Conservation (phyloP, 768 basidiomycete species). For the Leccinum aurantiacum region DNA sequence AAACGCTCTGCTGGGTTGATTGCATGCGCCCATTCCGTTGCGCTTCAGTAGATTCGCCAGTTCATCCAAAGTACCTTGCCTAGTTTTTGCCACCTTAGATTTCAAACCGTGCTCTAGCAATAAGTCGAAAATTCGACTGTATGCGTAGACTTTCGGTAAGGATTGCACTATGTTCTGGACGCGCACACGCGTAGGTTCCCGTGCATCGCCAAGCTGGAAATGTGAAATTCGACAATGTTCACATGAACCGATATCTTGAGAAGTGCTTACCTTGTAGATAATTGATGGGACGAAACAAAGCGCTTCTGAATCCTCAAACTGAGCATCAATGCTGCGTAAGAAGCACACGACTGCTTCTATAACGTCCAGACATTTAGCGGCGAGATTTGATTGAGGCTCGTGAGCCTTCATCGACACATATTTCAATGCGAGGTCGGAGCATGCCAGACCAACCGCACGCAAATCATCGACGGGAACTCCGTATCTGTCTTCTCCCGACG, state of each 20-base stretch:
- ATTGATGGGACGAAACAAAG: conserved; percentile 86
- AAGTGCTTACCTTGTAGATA: conserved; percentile 72
- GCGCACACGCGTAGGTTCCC: conserved; percentile 76
- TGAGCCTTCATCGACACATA: conserved; percentile 89
- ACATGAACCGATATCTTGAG: not conserved
- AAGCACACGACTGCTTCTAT: conserved; percentile 77
- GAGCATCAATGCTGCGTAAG: conserved; percentile 68
- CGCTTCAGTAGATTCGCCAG: conserved; percentile 73
- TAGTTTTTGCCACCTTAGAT: conserved; percentile 89
- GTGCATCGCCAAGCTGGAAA: conserved; percentile 84
- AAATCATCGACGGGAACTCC: conserved; percentile 47
- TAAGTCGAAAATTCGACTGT: conserved; percentile 86
- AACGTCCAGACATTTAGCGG: conserved; percentile 85
- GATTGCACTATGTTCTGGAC: conserved; percentile 83
- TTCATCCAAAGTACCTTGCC: conserved; percentile 85
- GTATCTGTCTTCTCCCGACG: conserved; percentile 54
- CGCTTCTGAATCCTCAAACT: conserved; percentile 84
- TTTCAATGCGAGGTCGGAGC: conserved; percentile 89
- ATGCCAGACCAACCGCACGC: conserved; percentile 71
- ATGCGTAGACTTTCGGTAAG: conserved; percentile 88
- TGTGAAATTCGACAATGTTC: conserved; percentile 4
- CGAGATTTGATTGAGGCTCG: conserved; percentile 87
- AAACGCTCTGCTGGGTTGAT: conserved; percentile 77
- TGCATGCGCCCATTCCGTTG: conserved; percentile 77
- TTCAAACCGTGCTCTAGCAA: conserved; percentile 86